Conservation (phyloP, 2,329 filamentous ascomycete species). For the Gaeumannomyces sp. region DNA sequence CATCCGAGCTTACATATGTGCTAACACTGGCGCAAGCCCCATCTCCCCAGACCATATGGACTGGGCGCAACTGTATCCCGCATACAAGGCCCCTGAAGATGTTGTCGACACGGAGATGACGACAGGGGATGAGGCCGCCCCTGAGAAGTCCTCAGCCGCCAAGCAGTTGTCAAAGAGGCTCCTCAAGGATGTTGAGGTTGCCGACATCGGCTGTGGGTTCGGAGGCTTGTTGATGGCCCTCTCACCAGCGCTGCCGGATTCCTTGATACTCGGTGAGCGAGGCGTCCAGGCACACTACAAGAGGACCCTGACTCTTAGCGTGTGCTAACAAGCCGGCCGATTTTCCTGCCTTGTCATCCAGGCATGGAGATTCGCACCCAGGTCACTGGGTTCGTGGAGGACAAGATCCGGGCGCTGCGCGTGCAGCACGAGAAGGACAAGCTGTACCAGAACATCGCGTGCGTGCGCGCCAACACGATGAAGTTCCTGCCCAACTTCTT, state of each 20-base stretch:
- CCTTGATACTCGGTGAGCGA: constrained; percentile 68
- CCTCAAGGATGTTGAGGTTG: constrained; percentile 74
- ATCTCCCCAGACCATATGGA: constrained; percentile 77
- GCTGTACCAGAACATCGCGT: constrained; percentile 79
- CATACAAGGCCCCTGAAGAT: constrained; percentile 42
- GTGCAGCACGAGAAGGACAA: constrained; percentile 43
- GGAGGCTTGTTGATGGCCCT: constrained; percentile 85
- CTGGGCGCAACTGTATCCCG: constrained; percentile 80
- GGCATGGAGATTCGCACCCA: constrained; percentile 89
- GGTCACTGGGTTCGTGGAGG: constrained; percentile 85
- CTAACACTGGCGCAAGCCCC: constrained; percentile 52
- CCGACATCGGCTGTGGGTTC: constrained; percentile 96
- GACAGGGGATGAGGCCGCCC: constrained; percentile 7
- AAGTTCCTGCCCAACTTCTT: constrained; percentile 99
- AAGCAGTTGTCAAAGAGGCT: constrained; percentile 28
- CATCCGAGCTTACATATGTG: neutral
- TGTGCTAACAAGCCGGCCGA: neutral
- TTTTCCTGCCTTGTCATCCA: constrained; percentile 24
- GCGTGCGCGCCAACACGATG: constrained; percentile 92
- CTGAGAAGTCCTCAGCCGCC: constrained; percentile 14
- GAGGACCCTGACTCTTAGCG: neutral
- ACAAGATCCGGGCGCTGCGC: constrained; percentile 77
- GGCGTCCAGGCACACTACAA: neutral
- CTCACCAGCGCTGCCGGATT: constrained; percentile 72
- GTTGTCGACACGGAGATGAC: constrained; percentile 10